Evolutionary conservation across 352 stramenopile genomes (phyloP).

Genomic region (Blastocystis sp.): DNA sequence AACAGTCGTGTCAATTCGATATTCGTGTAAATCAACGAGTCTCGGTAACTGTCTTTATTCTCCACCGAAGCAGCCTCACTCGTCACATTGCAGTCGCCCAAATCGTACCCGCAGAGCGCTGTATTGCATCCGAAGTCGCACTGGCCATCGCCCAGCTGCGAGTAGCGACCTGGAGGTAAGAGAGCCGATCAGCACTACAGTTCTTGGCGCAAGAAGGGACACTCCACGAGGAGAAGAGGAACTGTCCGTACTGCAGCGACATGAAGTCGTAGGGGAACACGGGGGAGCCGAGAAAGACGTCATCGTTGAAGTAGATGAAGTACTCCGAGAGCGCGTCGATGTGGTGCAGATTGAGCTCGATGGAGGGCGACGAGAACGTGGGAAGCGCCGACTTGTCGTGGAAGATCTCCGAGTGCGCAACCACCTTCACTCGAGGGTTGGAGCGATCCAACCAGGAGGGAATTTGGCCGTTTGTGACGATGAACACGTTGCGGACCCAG

Average conservation of each 20-base stretch:
- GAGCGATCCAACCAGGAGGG: conserved; percentile 83
- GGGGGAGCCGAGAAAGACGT: conserved; percentile 82
- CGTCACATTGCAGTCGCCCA: conserved; percentile 76
- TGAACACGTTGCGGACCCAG: conserved; percentile 84
- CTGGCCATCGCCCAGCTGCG: conserved; percentile 68
- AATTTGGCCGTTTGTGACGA: conserved; percentile 87
- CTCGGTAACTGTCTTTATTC: conserved; percentile 77
- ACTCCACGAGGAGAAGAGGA: conserved; percentile 83
- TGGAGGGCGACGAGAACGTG: conserved; percentile 85
- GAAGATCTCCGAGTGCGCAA: conserved; percentile 84
- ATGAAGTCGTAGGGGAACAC: conserved; percentile 84
- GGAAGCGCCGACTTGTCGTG: conserved; percentile 73
- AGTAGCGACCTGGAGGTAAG: conserved; percentile 9
- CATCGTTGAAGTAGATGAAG: conserved; percentile 93
- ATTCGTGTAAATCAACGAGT: conserved; percentile 83
- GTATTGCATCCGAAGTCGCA: conserved; percentile 80
- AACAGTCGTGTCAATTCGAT: conserved; percentile 82
- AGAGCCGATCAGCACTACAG: conserved; percentile 67
- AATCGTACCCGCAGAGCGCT: conserved; percentile 80
- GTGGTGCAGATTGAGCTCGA: conserved; percentile 84
- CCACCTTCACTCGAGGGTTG: conserved; percentile 72
- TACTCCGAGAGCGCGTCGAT: conserved; percentile 80
- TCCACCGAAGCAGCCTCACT: background rate
- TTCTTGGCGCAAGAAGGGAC: conserved; percentile 76
- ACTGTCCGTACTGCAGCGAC: conserved; percentile 74